A percentile compares a stretch with the other conserved stretches of the same genome.
phyloP scores from a whole-genome alignment of 176 grass and related monocot genomes.

The Bonia amplexicaulis region DNA sequence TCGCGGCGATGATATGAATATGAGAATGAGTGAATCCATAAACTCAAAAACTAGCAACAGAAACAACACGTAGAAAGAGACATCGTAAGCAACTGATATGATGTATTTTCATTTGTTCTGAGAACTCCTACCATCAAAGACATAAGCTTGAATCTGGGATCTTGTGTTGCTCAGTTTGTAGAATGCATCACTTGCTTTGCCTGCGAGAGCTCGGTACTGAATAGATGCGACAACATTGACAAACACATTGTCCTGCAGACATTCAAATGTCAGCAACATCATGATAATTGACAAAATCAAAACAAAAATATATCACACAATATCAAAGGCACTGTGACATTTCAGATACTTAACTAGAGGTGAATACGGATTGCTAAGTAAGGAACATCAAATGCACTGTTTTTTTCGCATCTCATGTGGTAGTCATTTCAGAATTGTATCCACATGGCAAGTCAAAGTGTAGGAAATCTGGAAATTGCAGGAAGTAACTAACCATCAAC shows the following conservation, averaged over 20 bases:
- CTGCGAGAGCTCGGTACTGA: constrained; percentile 67
- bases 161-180: constrained; percentile 87
- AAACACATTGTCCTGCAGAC: constrained; percentile 79
- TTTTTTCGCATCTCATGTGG: neutral
- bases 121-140: constrained; percentile 63
- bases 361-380: neutral
- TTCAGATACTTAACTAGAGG: constrained; percentile 2
- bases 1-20: neutral
- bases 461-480: neutral
- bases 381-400: no score
- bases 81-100: neutral
- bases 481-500: neutral
- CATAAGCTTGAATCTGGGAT: constrained; percentile 84
- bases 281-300: neutral
- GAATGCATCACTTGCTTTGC: constrained; percentile 71
- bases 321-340: constrained; percentile 8
- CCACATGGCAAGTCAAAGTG: neutral
- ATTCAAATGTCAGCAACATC: constrained; percentile 12
- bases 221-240: constrained; percentile 85
- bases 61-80: neutral
- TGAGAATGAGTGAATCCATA: neutral
- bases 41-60: neutral
- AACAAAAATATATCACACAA: neutral
- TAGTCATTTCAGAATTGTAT: neutral
- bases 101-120: neutral